Base-by-base conservation (phyloP, 306 rosid genomes). In the Cicer cuneatum region DNA sequence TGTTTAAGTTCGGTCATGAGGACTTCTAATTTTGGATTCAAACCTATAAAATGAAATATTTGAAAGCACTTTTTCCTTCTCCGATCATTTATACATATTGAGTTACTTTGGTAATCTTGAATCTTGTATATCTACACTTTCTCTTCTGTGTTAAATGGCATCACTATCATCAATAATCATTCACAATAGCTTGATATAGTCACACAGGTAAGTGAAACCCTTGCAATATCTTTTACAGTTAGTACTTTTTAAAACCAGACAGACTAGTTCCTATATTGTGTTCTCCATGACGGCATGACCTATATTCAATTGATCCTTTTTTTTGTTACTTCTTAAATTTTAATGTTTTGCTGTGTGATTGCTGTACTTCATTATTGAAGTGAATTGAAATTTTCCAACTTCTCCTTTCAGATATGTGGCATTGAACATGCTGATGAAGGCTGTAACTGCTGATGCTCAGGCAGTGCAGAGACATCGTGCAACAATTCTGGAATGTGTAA, bases 401-500 rank as follows among this genome's bases (percentile, higher is more conserved):
- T 75, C 66, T 69, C 42, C 49, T 24, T 69, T 38, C 83, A 94
- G 98, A 78, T 94, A 94, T 66, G 98, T 94, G 76, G 98, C 98
- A 48, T 69, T 94, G 82, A 94, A 92, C 86, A 88, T 94, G 97
- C 87, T 94, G 83, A 94, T 90, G 95, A 91, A 68, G 85, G 98
- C 98, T 70, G 90, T 94, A 64, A 86, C 86, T 15, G 91, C 85
- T 77, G 98, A 94, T 84, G 80, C 89, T 81, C 97, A 87, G 85
- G 96, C 98, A 47, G 98, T 94, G 65, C 98, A 94, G 87, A 94
- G 98, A 86, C 98, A 94, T 80, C 93, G 98, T 53, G 86, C 93
- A 71, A 94, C 98, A 39, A 94, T 94, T 79, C 82, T 94, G 83
- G 98, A 94, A 85, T 94, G 98, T 76, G 99, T 92, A 7, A 92